Evolutionary conservation across 768 basidiomycete genomes (phyloP).

Genomic region (Saitozyma podzolica): DNA sequence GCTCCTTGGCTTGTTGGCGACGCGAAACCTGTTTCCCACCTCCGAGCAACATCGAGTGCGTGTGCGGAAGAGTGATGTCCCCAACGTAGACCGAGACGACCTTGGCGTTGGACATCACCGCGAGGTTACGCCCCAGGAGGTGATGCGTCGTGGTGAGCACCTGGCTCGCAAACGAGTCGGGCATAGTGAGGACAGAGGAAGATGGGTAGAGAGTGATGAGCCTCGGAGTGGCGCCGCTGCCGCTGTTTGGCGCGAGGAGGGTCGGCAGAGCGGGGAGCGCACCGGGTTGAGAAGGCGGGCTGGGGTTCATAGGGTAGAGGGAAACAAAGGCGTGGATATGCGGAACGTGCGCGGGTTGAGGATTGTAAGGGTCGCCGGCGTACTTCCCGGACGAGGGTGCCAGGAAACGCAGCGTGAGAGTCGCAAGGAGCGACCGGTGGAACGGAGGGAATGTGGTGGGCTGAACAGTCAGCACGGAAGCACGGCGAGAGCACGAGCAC

Average conservation of each 20-base stretch:
- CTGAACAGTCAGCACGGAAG: constrained; percentile 21
- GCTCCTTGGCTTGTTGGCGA: constrained; percentile 19
- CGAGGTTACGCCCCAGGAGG: constrained; percentile 37
- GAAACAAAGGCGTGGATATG: constrained; percentile 48
- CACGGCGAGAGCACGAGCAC: neutral
- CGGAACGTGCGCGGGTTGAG: constrained; percentile 37
- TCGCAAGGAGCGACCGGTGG: constrained; percentile 48
- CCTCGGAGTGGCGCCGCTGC: constrained; percentile 5
- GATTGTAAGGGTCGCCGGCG: constrained; percentile 41
- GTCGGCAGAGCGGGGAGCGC: constrained; percentile 46
- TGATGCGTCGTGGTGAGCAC: constrained; percentile 38
- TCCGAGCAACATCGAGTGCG: constrained; percentile 22
- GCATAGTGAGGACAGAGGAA: constrained; percentile 31
- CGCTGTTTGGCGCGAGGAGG: constrained; percentile 25
- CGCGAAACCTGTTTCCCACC: constrained; percentile 17
- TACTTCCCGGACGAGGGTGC: constrained; percentile 18
- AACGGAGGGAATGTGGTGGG: constrained; percentile 48
- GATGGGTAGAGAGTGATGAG: constrained; percentile 48
- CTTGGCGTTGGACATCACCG: constrained; percentile 24
- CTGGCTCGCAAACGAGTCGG: constrained; percentile 44
- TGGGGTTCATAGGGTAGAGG: constrained; percentile 47
- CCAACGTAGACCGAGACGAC: constrained; percentile 46
- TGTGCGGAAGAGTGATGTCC: constrained; percentile 30
- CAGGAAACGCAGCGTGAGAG: constrained; percentile 43
- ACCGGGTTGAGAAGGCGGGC: constrained; percentile 37